Evolutionary conservation across 225 moss, liverwort and hornwort genomes (phyloP).

Genomic region (Antitrichia curtipendula): DNA sequence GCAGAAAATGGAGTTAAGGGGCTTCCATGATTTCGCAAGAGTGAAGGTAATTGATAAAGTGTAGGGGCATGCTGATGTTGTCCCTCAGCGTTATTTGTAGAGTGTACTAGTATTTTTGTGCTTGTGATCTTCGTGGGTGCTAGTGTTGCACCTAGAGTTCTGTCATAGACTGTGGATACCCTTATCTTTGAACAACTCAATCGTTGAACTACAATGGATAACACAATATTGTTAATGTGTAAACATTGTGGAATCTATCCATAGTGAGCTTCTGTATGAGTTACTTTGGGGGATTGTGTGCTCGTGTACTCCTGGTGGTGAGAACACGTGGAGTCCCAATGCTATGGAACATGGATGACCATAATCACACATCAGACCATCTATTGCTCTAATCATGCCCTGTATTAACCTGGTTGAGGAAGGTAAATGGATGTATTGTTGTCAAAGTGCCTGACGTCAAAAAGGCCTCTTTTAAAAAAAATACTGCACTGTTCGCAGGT

Average conservation of each 20-base stretch:
- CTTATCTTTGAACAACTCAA: background rate
- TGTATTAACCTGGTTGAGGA: background rate
- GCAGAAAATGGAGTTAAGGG: constrained; percentile 25
- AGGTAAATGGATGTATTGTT: background rate
- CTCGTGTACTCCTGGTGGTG: background rate
- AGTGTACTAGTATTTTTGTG: background rate
- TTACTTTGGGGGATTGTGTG: background rate
- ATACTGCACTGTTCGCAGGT: background rate
- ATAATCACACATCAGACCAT: background rate
- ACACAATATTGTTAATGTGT: background rate
- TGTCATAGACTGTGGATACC: background rate
- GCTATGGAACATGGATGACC: background rate
- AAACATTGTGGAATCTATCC: background rate
- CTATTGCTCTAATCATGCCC: background rate
- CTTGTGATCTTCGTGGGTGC: background rate
- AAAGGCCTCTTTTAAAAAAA: background rate
- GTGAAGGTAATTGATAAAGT: constrained; percentile 2
- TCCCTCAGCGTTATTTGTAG: background rate
- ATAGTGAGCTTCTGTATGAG: background rate
- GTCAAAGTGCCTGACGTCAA: background rate
- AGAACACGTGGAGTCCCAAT: background rate
- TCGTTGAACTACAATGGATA: background rate
- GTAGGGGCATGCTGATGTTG: background rate
- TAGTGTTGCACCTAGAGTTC: background rate
- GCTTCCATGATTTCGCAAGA: constrained; percentile 1